phyloP scores from a whole-genome alignment of 2,329 filamentous ascomycete genomes.

The Hymenoscyphus repandus region DNA sequence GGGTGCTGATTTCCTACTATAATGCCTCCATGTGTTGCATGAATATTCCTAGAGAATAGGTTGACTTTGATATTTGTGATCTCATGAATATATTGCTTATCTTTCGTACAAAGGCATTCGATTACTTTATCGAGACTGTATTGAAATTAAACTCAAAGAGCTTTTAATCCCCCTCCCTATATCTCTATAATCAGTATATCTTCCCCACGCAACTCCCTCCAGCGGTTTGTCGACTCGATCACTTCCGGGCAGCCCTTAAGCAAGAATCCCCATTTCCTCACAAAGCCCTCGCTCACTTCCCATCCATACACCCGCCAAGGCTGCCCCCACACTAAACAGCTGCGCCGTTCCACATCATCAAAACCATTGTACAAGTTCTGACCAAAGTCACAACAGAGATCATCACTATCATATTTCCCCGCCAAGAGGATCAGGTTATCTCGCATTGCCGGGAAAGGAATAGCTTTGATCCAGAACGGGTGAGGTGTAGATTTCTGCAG shows the following conservation, averaged over 20 bases:
- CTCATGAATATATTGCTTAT: too few species aligned
- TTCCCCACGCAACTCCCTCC: conserved; percentile 32
- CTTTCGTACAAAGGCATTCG: too few species aligned
- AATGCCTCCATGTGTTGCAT: too few species aligned
- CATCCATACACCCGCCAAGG: conserved; percentile 37
- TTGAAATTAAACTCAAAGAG: too few species aligned
- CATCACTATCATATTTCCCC: conserved; percentile 38
- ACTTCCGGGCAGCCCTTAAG: conserved; percentile 23
- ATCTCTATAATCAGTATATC: too few species aligned
- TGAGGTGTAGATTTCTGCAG: not conserved
- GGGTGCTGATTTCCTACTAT: too few species aligned
- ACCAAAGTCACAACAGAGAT: conserved; percentile 38
- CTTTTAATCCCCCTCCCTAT: too few species aligned
- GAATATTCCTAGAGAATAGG: too few species aligned
- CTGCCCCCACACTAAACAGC: conserved; percentile 39
- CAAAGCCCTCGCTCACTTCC: conserved; percentile 39
- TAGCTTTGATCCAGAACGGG: not conserved
- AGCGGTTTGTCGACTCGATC: conserved; percentile 35
- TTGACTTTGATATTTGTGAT: too few species aligned
- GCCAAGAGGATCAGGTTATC: conserved; percentile 18
- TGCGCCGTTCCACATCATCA: conserved; percentile 36
- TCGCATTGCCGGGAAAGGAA: not conserved
- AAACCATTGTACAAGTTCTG: conserved; percentile 41
- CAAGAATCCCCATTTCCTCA: conserved; percentile 35
- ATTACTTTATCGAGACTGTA: too few species aligned